phyloP scores from a whole-genome alignment of 176 grass and related monocot genomes.

The Avena eriantha region DNA sequence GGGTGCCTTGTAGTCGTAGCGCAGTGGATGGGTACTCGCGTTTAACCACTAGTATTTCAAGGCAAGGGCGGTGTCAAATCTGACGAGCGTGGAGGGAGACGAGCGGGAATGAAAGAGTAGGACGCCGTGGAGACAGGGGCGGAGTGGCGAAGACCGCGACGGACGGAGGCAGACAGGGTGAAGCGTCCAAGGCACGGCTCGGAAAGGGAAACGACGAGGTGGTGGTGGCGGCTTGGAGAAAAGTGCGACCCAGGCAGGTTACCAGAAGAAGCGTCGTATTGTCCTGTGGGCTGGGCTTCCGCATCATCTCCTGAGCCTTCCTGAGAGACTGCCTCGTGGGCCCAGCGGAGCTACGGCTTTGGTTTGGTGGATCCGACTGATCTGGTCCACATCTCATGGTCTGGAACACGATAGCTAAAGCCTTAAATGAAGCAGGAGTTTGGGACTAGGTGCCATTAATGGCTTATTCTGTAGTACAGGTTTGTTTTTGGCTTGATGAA shows the following conservation, averaged over 20 bases:
- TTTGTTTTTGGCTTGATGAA: neutral
- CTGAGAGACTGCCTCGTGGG: neutral
- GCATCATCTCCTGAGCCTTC: neutral
- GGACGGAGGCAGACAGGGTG: slow-evolving; percentile 17
- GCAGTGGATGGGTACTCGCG: neutral
- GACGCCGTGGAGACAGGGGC: neutral
- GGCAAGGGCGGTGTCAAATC: neutral
- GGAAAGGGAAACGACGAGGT: neutral
- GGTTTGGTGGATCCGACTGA: neutral
- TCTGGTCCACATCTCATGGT: neutral
- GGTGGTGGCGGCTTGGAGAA: neutral
- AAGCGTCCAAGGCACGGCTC: slow-evolving; percentile 41
- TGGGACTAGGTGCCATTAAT: neutral
- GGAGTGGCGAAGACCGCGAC: neutral
- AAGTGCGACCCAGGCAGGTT: neutral
- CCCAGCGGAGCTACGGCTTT: neutral
- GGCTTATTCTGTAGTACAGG: neutral
- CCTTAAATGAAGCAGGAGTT: neutral
- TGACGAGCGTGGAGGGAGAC: neutral
- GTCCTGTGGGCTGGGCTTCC: neutral
- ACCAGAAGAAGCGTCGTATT: neutral
- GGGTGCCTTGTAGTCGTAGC: slow-evolving; percentile 25
- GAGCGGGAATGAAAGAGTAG: neutral
- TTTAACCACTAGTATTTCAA: neutral
- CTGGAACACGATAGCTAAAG: neutral